Evolutionary conservation across 2,329 filamentous ascomycete species (phyloP).

Genomic region (Lasiodiplodia citricola): DNA sequence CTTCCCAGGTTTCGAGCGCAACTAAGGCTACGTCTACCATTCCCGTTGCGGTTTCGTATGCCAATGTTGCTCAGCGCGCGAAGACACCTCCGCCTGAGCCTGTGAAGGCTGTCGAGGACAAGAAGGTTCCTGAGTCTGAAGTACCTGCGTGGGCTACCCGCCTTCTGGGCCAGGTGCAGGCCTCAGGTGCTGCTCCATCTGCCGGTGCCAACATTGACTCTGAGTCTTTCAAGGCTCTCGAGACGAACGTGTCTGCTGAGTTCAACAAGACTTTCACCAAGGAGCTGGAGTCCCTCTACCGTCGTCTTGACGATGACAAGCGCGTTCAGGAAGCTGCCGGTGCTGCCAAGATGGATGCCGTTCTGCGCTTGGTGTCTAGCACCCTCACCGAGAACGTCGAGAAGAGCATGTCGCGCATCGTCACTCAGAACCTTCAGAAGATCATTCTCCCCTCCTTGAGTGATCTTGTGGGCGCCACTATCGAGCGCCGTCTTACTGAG

Average conservation of each 20-base stretch:
- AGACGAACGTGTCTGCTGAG: conserved; percentile 53
- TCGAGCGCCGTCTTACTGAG: conserved; percentile 73
- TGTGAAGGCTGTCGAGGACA: conserved; percentile 29
- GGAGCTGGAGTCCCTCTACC: conserved; percentile 62
- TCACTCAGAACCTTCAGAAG: conserved; percentile 75
- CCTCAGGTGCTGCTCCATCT: conserved; percentile 28
- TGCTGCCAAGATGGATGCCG: conserved; percentile 70
- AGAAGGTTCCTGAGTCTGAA: conserved; percentile 34
- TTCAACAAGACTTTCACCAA: conserved; percentile 52
- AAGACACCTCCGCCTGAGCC: conserved; percentile 40
- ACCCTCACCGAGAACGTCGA: conserved; percentile 75
- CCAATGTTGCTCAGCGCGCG: conserved; percentile 46
- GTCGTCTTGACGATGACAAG: conserved; percentile 71
- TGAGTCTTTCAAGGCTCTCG: conserved; percentile 63
- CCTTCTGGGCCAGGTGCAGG: conserved; percentile 39
- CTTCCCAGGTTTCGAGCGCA: conserved; percentile 49
- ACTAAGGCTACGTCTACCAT: conserved; percentile 23
- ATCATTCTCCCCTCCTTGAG: conserved; percentile 77
- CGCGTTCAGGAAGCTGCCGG: conserved; percentile 67
- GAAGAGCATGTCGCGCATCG: conserved; percentile 76
- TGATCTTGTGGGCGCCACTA: conserved; percentile 67
- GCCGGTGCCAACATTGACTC: conserved; percentile 31
- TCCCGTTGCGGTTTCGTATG: conserved; percentile 45
- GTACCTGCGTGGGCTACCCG: conserved; percentile 45
- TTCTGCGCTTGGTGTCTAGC: conserved; percentile 70